Evolutionary conservation across 352 stramenopile genomes (phyloP).

Genomic region (Phytophthora sojae): DNA sequence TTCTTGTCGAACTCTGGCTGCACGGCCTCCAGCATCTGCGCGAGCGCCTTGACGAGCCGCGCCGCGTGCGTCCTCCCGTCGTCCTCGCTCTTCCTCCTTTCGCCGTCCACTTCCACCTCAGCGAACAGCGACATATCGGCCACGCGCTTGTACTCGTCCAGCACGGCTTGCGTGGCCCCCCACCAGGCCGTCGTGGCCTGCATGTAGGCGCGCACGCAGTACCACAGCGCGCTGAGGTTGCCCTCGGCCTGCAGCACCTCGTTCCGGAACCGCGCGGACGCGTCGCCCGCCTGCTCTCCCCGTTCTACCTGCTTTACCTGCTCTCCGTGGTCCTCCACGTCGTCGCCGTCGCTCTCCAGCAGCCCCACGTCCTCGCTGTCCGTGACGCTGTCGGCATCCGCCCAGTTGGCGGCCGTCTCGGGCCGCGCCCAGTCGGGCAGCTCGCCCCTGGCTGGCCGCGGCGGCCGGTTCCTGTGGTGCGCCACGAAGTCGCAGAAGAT

Average conservation of each 20-base stretch:
- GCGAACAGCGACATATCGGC: conserved; percentile 60
- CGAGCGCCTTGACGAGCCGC: conserved; percentile 39
- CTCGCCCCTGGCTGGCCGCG: conserved; percentile 44
- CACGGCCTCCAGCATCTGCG: conserved; percentile 42
- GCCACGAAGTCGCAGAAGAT: conserved; percentile 83
- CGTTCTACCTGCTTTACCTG: conserved; percentile 4
- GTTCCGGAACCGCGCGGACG: conserved; percentile 69
- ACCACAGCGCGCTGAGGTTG: conserved; percentile 78
- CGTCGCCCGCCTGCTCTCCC: conserved; percentile 6
- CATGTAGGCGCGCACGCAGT: conserved; percentile 70
- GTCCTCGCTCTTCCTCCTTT: conserved; percentile 3
- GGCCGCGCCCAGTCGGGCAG: conserved; percentile 74
- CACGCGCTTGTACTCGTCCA: conserved; percentile 74
- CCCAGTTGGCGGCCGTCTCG: conserved; percentile 39
- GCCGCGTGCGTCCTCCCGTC: conserved; percentile 24
- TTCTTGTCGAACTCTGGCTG: conserved; percentile 51
- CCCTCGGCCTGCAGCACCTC: conserved; percentile 79
- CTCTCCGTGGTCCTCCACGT: conserved; percentile 20
- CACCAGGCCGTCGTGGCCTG: conserved; percentile 76
- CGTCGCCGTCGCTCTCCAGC: conserved; percentile 39
- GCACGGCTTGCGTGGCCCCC: conserved; percentile 52
- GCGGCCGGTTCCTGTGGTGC: conserved; percentile 72
- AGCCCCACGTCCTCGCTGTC: conserved; percentile 72
- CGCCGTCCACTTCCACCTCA: conserved; percentile 9
- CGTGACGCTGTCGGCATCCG: conserved; percentile 62